Conservation (phyloP, 208 protist species). For the Trypanosoma lewisi region DNA sequence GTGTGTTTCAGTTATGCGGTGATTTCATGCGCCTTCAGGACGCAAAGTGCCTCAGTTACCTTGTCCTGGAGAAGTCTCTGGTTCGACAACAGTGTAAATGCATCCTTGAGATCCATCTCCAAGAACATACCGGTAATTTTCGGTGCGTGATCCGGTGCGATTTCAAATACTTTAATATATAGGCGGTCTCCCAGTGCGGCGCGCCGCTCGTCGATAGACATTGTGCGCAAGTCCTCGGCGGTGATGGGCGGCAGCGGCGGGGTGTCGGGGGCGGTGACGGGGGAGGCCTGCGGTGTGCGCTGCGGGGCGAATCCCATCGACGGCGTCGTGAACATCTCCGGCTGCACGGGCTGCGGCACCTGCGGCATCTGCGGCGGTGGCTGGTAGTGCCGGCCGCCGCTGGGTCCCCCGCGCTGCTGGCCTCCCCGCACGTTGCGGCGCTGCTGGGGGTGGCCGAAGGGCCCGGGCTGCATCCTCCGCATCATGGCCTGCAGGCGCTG, state of each 20-base stretch:
- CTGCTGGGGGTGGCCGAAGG: conserved; percentile 37
- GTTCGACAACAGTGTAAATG: conserved; percentile 69
- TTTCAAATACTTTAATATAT: conserved; percentile 86
- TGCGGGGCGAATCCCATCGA: conserved; percentile 44
- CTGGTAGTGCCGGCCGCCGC: conserved; percentile 31
- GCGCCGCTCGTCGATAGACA: conserved; percentile 89
- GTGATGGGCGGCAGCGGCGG: conserved; percentile 84
- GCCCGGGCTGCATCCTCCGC: conserved; percentile 57
- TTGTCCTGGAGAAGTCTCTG: conserved; percentile 62
- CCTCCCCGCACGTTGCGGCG: conserved; percentile 23
- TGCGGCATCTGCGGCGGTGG: conserved; percentile 24
- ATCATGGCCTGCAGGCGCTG: conserved; percentile 89
- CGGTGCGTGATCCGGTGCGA: conserved; percentile 75
- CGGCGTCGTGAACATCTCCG: conserved; percentile 44
- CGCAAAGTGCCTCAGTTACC: conserved; percentile 77
- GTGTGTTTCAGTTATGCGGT: conserved; percentile 13
- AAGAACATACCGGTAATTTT: conserved; percentile 92
- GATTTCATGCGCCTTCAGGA: conserved; percentile 57
- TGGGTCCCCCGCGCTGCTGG: conserved; percentile 27
- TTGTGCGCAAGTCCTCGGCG: conserved; percentile 68
- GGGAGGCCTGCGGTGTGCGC: conserved; percentile 62
- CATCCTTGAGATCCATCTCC: conserved; percentile 74
- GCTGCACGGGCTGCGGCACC: conserved; percentile 24
- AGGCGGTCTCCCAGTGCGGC: conserved; percentile 88
- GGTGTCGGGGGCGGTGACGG: conserved; percentile 60